Evolutionary conservation across 352 stramenopile genomes (phyloP), one percentile per base, ranked within the genome.

Genomic region (Pelagophyceae sp.): DNA sequence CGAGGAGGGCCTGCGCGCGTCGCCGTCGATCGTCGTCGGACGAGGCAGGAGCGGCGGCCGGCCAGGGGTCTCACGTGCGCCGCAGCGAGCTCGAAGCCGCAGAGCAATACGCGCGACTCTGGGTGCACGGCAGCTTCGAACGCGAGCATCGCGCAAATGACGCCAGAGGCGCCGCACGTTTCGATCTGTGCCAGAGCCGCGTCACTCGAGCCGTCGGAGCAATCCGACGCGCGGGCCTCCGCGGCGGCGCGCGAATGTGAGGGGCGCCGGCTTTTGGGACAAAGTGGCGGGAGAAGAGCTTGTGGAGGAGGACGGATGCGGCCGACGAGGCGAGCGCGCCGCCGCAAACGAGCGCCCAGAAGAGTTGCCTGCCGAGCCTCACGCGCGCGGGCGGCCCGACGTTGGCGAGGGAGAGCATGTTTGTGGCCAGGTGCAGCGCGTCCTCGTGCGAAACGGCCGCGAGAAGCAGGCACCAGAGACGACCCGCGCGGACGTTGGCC

Each of bases 401-500:
- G 33, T 31, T 17, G 3, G 15, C 29, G 61, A 71, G 27, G n/a
- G 61, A 17, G n/a, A 71, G 3, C 5, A 35, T 17, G 33, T 71
- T 71, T 3, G 11, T 27, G 61, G 15, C n/a, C 3, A 37, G 15
- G 61, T 71, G 61, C 27, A 71, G 29, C 29, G 25, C 29, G 61
- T 71, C 61, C 3, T 71, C 61, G 61, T 71, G 61, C 15, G 61
- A 27, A 3, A 71, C 11, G n/a, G 61, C 61, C n/a, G 61, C 61
- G 61, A 37, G n/a, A 31, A 71, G n/a, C n/a, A 71, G 61, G 61
- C 29, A 71, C 61, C 61, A 71, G n/a, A 40, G 5, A 31, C 61
- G 61, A 31, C 61, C 61, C 3, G 3, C 3, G 3, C 31, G n/a
- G 15, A 37, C 3, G 29, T 37, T 40, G 15, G 29, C 27, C n/a